phyloP scores from a whole-genome alignment of 225 moss, liverwort and hornwort genomes.

The Ulota crispa region DNA sequence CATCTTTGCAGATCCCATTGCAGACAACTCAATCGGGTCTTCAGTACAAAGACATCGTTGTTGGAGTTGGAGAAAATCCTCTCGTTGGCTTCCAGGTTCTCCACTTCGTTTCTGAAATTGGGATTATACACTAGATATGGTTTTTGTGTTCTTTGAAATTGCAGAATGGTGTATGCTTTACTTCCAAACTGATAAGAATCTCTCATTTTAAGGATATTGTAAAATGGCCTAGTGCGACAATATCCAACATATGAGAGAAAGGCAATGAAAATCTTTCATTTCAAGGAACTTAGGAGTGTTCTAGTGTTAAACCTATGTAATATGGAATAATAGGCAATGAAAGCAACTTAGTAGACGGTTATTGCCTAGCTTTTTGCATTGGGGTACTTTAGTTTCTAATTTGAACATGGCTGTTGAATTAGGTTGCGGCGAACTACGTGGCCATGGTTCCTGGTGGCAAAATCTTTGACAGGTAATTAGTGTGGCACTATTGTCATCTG shows the following conservation, averaged over 20 bases:
- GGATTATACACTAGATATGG: not conserved
- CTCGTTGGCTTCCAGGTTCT: conserved; percentile 85
- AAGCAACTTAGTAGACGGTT: not conserved
- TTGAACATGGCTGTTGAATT: conserved; percentile 16
- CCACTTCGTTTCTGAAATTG: conserved; percentile 4
- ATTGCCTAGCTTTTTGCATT: not conserved
- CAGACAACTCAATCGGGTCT: conserved; percentile 85
- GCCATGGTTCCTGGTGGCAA: conserved; percentile 96
- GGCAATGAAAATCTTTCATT: too few species aligned
- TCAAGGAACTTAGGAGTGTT: too few species aligned
- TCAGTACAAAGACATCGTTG: conserved; percentile 86
- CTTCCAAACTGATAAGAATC: not conserved
- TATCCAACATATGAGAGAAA: too few species aligned
- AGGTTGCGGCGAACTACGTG: conserved; percentile 96
- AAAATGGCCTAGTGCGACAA: too few species aligned
- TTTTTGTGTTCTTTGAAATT: not conserved
- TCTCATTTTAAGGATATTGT: not conserved
- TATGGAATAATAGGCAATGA: not conserved
- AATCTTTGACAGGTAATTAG: conserved; percentile 80
- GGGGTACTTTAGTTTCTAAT: not conserved
- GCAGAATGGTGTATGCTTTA: not conserved
- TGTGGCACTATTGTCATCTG: not conserved
- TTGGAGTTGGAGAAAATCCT: conserved; percentile 79
- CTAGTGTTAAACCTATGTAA: not conserved
- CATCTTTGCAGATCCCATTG: conserved; percentile 60